Percentiles rank a stretch among this genome's conserved stretches.
Conservation (phyloP, 2,329 filamentous ascomycete genomes). For the Xylaria digitata region DNA sequence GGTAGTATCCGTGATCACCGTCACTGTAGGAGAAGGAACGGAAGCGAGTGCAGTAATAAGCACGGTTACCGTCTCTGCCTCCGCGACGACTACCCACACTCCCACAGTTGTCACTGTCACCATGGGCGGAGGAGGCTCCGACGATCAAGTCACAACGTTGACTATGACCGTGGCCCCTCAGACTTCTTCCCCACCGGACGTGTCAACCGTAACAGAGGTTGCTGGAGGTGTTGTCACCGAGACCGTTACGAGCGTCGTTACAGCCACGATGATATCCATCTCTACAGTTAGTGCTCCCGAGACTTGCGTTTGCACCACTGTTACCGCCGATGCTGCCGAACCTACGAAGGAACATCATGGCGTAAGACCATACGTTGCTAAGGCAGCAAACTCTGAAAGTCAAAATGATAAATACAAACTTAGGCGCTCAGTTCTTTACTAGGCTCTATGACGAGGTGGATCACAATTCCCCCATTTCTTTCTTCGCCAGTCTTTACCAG, state of each 20-base stretch:
- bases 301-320: conserved; percentile 12
- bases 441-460: not conserved
- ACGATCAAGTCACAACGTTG: conserved; percentile 31
- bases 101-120: conserved; percentile 35
- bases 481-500: not conserved
- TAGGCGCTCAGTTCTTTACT: conserved; percentile 15
- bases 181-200: conserved; percentile 6
- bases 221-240: conserved; percentile 35
- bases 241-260: conserved; percentile 32
- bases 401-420: conserved; percentile 16
- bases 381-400: not conserved
- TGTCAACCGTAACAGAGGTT: conserved; percentile 33
- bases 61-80: conserved; percentile 32
- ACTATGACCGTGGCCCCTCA: conserved; percentile 30
- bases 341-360: not conserved
- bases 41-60: conserved; percentile 25
- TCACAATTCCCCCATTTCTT: not conserved
- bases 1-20: conserved; percentile 37
- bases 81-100: not conserved
- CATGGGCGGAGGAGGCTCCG: conserved; percentile 32
- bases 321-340: not conserved
- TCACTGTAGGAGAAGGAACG: conserved; percentile 31
- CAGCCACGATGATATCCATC: conserved; percentile 32
- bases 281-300: conserved; percentile 26
- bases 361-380: not conserved